These are phyloP conservation scores for Ampelomyces quisqualis DNA, from an alignment of 2,329 filamentous ascomycete species.

Conservation along the genomic window DNA sequence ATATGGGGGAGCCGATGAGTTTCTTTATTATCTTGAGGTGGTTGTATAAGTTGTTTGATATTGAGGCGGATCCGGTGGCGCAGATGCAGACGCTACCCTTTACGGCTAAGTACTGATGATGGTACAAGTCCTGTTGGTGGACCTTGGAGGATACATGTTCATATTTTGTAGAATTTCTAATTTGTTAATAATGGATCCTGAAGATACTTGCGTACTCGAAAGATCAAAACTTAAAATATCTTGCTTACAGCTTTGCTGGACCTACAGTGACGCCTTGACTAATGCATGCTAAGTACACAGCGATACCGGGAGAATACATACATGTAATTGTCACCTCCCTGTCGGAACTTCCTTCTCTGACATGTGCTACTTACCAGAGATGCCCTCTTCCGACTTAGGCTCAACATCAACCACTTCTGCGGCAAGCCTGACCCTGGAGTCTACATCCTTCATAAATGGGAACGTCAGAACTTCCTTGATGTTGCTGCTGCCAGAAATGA, in stretches of 20 bases:
- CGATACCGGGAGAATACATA: too few species aligned
- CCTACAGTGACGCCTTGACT: too few species aligned
- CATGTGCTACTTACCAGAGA: constrained; percentile 42
- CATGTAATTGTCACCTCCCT: too few species aligned
- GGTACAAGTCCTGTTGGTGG: neutral
- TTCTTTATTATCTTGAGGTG: constrained; percentile 53
- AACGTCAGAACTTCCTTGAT: constrained; percentile 97
- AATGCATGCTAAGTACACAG: too few species aligned
- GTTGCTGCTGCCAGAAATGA: constrained; percentile 72
- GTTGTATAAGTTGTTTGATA: constrained; percentile 52
- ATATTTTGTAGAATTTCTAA: too few species aligned
- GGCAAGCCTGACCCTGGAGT: constrained; percentile 49
- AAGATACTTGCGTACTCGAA: too few species aligned
- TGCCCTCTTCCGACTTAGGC: constrained; percentile 62
- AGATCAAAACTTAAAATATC: too few species aligned
- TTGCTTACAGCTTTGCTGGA: too few species aligned
- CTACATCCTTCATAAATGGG: constrained; percentile 89
- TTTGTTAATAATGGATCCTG: too few species aligned
- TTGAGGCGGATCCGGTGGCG: constrained; percentile 45
- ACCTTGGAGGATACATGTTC: too few species aligned
- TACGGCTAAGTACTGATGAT: constrained; percentile 46
- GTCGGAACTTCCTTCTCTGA: too few species aligned
- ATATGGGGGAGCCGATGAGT: constrained; percentile 55
- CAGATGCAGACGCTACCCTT: constrained; percentile 53
- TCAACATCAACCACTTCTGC: constrained; percentile 64